A percentile compares a stretch with the other conserved stretches of the same genome.
phyloP scores from a whole-genome alignment of 257 asterid species.

The Paraleonurus japonicus region DNA sequence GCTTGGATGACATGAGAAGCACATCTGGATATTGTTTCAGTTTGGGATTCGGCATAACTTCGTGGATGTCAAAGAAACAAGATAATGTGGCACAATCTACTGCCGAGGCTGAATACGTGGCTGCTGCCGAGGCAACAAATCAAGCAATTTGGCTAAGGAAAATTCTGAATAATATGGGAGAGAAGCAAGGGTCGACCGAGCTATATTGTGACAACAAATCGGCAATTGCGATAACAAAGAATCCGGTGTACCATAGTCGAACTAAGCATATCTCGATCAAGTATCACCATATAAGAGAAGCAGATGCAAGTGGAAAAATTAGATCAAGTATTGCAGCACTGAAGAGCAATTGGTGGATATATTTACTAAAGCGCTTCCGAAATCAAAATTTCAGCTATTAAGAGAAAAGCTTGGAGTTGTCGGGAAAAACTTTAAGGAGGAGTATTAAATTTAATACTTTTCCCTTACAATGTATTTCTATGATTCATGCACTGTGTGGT shows the following conservation, averaged over 20 bases:
- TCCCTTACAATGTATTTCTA: too few species aligned
- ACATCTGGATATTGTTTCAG: neutral
- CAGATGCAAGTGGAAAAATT: neutral
- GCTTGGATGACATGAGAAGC: constrained; percentile 3
- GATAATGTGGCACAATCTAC: neutral
- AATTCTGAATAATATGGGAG: neutral
- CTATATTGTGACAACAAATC: neutral
- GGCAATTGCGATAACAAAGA: neutral
- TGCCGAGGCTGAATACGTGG: neutral
- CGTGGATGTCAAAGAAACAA: constrained; percentile 6
- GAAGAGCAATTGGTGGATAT: neutral
- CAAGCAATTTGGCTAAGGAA: neutral
- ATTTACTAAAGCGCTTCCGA: too few species aligned
- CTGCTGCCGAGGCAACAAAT: neutral
- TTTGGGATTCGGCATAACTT: neutral
- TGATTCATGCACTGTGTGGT: too few species aligned
- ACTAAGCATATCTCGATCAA: neutral
- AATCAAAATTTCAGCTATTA: too few species aligned
- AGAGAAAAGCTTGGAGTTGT: too few species aligned
- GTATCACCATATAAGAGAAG: neutral
- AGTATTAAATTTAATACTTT: too few species aligned
- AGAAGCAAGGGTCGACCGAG: neutral
- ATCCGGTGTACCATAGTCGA: neutral
- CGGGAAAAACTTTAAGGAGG: too few species aligned
- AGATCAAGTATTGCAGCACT: neutral